Evolutionary conservation across 1,284 basidiomycete species (phyloP), one percentile per base, ranked within the genome.

Genomic region (Leucoagaricus sp.): DNA sequence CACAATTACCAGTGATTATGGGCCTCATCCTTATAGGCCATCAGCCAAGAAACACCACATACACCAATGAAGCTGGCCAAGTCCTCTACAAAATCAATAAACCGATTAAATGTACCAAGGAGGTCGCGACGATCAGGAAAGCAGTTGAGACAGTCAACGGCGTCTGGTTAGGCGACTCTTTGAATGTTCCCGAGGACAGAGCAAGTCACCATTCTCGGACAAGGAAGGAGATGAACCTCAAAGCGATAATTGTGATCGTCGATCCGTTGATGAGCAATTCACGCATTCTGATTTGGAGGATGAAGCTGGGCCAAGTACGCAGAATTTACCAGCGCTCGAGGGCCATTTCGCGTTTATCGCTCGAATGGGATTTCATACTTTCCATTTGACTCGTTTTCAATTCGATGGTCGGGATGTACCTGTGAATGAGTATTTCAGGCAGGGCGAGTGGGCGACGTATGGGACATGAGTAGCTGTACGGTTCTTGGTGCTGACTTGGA

Each of bases 331-430:
- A 21, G 36, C 41, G 17, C 40, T 46, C 1, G 46, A 53, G 21
- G 57, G 55, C n/a, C 57, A 61, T 31, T 61, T 58, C 49, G 60
- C 53, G 1, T 58, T 58, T 41, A 54, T 50, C n/a, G 57, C 60
- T 4, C 57, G 57, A 44, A 44, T 58, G 13, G 48, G 57, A 10
- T 58, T 57, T 36, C 42, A 54, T 23, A 28, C 33, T 8, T 47
- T 48, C 10, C 29, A 36, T 8, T 46, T 55, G 10, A 50, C 50
- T 0, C 40, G 33, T 9, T 61, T 61, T 15, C 47, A 41, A 5
- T 41, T 51, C 17, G 33, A 49, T 25, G 51, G 51, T 5, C 41
- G 46, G 3, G 54, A 58, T 23, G 52, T 58, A 15, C 21, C 46
- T 6, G 60, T 55, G 1, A 53, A 29, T 2, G 52, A 58, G 0